A percentile compares a stretch with the other conserved stretches of the same genome.
Conservation (phyloP, 345 rosid species). For the rapeseed (Brassica napus) region Da-Ae NC_063446.1:36620001-36620500, state of each 20-base stretch:
- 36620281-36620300: no score
- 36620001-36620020: neutral
- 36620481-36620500: neutral
- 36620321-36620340: no score
- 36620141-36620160: neutral
- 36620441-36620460: neutral
- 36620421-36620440: neutral
- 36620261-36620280: no score
- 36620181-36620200: no score
- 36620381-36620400: neutral
- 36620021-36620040: neutral
- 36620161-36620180: no score
- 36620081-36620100: neutral
- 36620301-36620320: no score
- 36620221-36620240: no score
- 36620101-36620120: neutral
- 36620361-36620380: neutral
- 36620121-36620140: neutral
- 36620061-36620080: neutral
- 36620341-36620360: no score
- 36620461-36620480: neutral
- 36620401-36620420: neutral
- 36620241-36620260: no score
- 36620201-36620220: no score
- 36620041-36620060: neutral